Conservation (phyloP, 176 grass and related monocot genomes). For the Eleusine coracana region DNA sequence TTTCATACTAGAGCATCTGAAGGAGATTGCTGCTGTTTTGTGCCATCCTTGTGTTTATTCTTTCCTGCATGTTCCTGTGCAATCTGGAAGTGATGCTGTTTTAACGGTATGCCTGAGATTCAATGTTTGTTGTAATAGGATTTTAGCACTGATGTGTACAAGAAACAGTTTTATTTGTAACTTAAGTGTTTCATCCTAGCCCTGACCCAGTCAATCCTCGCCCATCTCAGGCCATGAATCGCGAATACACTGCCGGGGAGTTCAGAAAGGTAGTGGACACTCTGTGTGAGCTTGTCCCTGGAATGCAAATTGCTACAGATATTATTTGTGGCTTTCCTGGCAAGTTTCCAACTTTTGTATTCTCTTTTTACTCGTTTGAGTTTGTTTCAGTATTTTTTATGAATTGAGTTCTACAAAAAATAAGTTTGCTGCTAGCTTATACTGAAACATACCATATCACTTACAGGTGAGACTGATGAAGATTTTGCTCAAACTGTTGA, state of each 20-base stretch:
- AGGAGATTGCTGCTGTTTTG: conserved; percentile 85
- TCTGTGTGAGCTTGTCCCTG: conserved; percentile 77
- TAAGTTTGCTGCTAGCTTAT: conserved; percentile 4
- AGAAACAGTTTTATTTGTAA: background rate
- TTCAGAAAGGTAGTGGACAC: conserved; percentile 91
- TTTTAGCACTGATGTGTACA: background rate
- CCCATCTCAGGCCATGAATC: conserved; percentile 86
- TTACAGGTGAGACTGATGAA: conserved; percentile 85
- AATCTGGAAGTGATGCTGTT: conserved; percentile 88
- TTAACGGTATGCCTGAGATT: conserved; percentile 62
- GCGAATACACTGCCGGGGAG: conserved; percentile 76
- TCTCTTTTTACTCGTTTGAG: background rate
- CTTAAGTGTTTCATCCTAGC: background rate
- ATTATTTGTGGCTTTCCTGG: conserved; percentile 97
- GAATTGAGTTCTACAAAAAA: background rate
- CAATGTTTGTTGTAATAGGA: background rate
- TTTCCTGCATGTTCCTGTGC: conserved; percentile 93
- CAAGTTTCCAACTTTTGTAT: conserved; percentile 34
- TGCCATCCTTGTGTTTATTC: conserved; percentile 88
- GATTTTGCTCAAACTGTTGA: conserved; percentile 86
- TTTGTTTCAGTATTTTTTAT: background rate
- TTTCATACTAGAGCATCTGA: conserved; percentile 98
- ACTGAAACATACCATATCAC: background rate
- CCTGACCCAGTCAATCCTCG: background rate
- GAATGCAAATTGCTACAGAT: conserved; percentile 98